Base-by-base conservation (phyloP, 768 basidiomycete species). In the Russula vinacea region DNA sequence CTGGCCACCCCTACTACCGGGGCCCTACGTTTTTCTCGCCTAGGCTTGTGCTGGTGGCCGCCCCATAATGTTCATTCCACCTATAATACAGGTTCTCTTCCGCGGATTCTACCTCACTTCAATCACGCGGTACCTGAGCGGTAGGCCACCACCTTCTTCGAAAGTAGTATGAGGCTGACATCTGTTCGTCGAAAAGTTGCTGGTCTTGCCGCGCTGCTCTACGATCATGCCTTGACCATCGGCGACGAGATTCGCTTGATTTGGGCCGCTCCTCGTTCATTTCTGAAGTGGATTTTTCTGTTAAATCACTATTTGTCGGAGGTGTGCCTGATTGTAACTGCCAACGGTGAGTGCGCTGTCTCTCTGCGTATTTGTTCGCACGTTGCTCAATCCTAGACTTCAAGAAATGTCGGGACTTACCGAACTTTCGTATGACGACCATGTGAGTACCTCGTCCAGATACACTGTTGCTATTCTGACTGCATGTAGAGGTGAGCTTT, bases 161-260 rank as follows among this genome's bases (percentile, higher is more conserved):
- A 55, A n/a, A 29, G 33, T 13, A 11, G 5, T 2, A 33, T 6
- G 29, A 2, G 2, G 9, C 22, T 6, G 37, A 50, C 17, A 58
- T n/a, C 33, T 32, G 24, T 22, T 6, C 11, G 10, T 5, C 24
- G 54, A 26, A 16, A 57, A 78, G 78, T 69, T 29, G 70, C 65
- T 19, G 77, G 76, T 17, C 65, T 77, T 26, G 67, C 67, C 5
- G 67, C 76, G 16, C 64, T 80, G 8, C 54, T 81, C 6, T 81
- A 79, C 62, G 78, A 82, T 65, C 78, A 81, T 58, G 24, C 75
- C 26, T 62, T 81, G 39, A 75, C 78, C 3, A 71, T 81, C 29
- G 63, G 68, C 9, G 76, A 79, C 40, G 81, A 81, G 66, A 72
- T 80, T 33, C 62, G 71, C 42, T 72, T 76, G 54, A 72, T 81